Percentiles rank a stretch among this genome's conserved stretches.
Conservation (phyloP, 352 stramenopile genomes). For the Phytophthora fragariae region DNA sequence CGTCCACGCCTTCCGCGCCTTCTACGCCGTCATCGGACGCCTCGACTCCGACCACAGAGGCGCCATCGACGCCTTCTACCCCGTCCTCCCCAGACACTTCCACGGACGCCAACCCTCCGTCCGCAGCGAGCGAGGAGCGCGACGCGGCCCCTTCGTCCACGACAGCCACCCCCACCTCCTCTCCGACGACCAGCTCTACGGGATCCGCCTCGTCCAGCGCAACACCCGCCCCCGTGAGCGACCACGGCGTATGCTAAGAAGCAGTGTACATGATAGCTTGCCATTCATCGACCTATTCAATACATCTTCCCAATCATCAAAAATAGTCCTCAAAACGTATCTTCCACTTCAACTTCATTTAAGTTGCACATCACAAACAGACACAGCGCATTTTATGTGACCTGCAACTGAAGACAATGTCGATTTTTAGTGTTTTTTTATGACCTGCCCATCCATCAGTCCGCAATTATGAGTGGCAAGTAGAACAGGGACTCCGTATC, state of each 20-base stretch:
- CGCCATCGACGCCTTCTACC: slow-evolving; percentile 17
- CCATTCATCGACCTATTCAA: neutral
- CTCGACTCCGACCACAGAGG: slow-evolving; percentile 8
- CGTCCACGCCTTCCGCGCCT: slow-evolving; percentile 4
- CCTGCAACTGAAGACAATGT: no score
- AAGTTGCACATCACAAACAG: slow-evolving; percentile 4
- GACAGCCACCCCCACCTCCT: slow-evolving; percentile 6
- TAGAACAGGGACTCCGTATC: neutral
- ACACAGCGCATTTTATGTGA: no score
- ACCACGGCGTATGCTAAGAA: slow-evolving; percentile 26
- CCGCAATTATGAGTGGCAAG: slow-evolving; percentile 25
- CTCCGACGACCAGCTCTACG: neutral
- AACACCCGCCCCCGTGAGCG: neutral
- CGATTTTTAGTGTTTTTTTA: no score
- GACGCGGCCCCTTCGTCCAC: slow-evolving; percentile 15
- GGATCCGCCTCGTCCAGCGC: slow-evolving; percentile 5
- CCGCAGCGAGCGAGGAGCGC: slow-evolving; percentile 12
- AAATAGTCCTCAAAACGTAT: neutral
- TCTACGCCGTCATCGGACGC: slow-evolving; percentile 6
- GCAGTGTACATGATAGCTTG: neutral
- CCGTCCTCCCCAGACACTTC: neutral
- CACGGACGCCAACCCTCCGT: neutral
- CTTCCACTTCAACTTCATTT: slow-evolving; percentile 9
- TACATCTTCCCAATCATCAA: neutral
- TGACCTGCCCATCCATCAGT: no score